These are phyloP conservation scores for Leptographium wingfieldii DNA, from an alignment of 2,329 filamentous ascomycete genomes.

Conservation along the genomic window DNA sequence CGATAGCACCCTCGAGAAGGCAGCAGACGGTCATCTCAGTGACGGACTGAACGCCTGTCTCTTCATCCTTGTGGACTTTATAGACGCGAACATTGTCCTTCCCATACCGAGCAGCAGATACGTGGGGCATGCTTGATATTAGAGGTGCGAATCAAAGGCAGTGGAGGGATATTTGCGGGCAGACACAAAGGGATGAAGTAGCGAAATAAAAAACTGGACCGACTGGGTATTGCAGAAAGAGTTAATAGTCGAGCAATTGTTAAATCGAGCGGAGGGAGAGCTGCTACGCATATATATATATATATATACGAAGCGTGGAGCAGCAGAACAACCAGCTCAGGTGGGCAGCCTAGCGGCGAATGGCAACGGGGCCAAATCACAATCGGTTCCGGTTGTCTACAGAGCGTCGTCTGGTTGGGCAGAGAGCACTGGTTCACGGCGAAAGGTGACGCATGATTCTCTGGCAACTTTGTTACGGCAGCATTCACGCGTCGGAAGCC, in stretches of 20 bases:
- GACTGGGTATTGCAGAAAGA: not conserved
- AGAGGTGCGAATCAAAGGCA: not conserved
- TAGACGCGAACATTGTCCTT: constrained; percentile 98
- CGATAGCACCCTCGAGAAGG: constrained; percentile 85
- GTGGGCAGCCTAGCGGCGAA: not conserved
- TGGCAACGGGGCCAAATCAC: not conserved
- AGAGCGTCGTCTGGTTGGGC: not conserved
- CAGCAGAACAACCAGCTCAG: not conserved
- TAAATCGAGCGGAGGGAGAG: not conserved
- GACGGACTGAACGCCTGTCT: constrained; percentile 69
- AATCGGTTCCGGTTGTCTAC: not conserved
- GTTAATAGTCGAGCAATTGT: not conserved
- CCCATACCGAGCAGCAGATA: constrained; percentile 61
- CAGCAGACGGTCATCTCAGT: constrained; percentile 93
- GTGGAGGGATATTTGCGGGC: not conserved
- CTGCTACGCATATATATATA: not conserved
- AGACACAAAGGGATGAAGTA: not conserved
- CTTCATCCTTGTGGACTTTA: constrained; percentile 76
- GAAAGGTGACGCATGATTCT: not conserved
- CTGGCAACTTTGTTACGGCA: not conserved
- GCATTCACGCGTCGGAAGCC: constrained; percentile 9
- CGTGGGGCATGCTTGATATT: constrained; percentile 32
- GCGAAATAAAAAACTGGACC: too few species aligned
- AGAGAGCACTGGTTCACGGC: not conserved
- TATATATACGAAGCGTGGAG: not conserved